Evolutionary conservation across 108 stramenopile species (phyloP).

Genomic region (Nannochloropsis oceanica): DNA sequence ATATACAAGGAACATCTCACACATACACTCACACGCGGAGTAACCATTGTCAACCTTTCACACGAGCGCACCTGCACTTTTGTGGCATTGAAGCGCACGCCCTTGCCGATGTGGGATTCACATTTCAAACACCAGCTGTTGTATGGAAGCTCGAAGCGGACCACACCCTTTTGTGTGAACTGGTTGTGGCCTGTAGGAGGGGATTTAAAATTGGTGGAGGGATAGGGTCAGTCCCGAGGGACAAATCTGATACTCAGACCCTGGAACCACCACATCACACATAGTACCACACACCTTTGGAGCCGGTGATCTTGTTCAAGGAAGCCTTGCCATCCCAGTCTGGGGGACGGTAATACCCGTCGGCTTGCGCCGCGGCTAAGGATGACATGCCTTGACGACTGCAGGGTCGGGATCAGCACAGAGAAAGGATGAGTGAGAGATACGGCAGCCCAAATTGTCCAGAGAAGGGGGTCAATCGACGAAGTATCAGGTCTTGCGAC

Average conservation of each 20-base stretch:
- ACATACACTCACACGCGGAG: background rate
- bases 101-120: constrained; percentile 46
- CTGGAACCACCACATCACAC: background rate
- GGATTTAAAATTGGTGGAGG: background rate
- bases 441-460: no score
- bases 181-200: constrained; percentile 53
- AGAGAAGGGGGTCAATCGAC: no score
- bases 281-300: constrained; percentile 28
- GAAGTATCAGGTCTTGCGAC: no score
- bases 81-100: constrained; percentile 72
- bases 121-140: constrained; percentile 67
- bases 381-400: constrained; percentile 18
- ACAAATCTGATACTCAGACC: no score
- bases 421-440: no score
- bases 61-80: constrained; percentile 36
- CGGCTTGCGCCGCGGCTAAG: constrained; percentile 71
- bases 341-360: constrained; percentile 71
- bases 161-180: constrained; percentile 59
- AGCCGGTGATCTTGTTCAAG: constrained; percentile 45
- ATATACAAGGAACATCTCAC: no score
- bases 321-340: constrained; percentile 52
- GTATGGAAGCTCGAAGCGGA: constrained; percentile 84
- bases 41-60: background rate
- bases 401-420: background rate
- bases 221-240: background rate